Evolutionary conservation across 345 rosid genomes (phyloP).

Genomic region (Lenwebbia sp.): DNA sequence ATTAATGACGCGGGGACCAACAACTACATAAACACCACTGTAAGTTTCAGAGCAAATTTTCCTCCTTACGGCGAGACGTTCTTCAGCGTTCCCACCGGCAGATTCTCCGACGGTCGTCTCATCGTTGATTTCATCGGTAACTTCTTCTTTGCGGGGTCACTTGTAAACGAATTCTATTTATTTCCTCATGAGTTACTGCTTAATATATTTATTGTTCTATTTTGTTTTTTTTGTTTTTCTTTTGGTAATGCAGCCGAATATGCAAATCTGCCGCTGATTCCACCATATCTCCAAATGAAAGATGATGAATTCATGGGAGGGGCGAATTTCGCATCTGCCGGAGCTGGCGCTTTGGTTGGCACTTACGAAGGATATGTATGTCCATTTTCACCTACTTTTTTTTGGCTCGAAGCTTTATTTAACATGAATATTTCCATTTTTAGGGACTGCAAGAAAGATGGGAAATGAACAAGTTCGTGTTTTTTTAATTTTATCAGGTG

Average conservation of each 20-base stretch:
- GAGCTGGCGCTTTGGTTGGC: conserved; percentile 38
- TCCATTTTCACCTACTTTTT: neutral
- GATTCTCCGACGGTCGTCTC: conserved; percentile 10
- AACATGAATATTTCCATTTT: neutral
- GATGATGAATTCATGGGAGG: conserved; percentile 7
- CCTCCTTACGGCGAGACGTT: conserved; percentile 17
- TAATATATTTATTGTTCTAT: neutral
- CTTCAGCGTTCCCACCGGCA: conserved; percentile 11
- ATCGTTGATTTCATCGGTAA: conserved; percentile 15
- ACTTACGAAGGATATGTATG: conserved; percentile 20
- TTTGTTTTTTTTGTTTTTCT: neutral
- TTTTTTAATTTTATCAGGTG: neutral
- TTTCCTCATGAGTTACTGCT: neutral
- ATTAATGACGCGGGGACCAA: conserved; percentile 20
- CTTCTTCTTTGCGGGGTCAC: neutral
- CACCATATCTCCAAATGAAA: conserved; percentile 2
- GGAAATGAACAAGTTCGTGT: neutral
- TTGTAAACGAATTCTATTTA: neutral
- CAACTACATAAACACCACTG: conserved; percentile 9
- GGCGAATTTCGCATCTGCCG: conserved; percentile 37
- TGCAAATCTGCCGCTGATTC: conserved; percentile 1
- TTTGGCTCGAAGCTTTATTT: neutral
- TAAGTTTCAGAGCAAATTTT: conserved; percentile 7
- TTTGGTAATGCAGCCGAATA: neutral
- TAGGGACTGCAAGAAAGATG: neutral